Evolutionary conservation across 208 protist species (phyloP).

Genomic region (Trypanosoma melophagium): DNA sequence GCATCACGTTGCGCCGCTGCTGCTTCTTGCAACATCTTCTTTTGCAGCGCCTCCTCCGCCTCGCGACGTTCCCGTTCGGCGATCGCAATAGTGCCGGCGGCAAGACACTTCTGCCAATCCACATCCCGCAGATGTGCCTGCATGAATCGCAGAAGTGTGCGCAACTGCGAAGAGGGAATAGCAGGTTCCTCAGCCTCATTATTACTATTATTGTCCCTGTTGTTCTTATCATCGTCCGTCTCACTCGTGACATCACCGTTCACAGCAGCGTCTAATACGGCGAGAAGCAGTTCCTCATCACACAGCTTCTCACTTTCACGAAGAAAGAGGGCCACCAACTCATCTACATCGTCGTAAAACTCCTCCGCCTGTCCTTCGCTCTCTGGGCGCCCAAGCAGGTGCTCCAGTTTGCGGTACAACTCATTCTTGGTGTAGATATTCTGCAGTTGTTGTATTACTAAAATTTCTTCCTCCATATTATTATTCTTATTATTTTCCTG

Average conservation of each 20-base stretch:
- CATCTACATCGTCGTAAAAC: conserved; percentile 83
- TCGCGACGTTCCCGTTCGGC: conserved; percentile 49
- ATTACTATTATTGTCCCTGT: background rate
- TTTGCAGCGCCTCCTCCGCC: conserved; percentile 40
- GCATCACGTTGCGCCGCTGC: conserved; percentile 15
- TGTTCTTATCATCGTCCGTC: background rate
- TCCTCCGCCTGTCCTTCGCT: conserved; percentile 60
- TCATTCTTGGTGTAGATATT: conserved; percentile 82
- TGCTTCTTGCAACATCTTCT: conserved; percentile 19
- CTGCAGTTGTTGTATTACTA: conserved; percentile 63
- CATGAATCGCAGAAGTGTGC: conserved; percentile 59
- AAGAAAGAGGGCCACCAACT: conserved; percentile 61
- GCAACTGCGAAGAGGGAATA: conserved; percentile 54
- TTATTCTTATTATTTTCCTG: background rate
- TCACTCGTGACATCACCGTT: conserved; percentile 8
- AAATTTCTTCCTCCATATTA: conserved; percentile 45
- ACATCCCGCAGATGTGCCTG: conserved; percentile 35
- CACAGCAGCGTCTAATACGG: conserved; percentile 17
- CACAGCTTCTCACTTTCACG: conserved; percentile 25
- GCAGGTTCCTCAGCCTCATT: conserved; percentile 39
- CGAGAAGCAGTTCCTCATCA: conserved; percentile 27
- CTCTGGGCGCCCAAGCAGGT: conserved; percentile 66
- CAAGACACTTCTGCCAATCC: conserved; percentile 40
- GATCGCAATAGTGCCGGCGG: conserved; percentile 63
- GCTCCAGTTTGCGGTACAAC: conserved; percentile 72